Conservation (phyloP, 352 stramenopile species). For the Pythium aristosporum region DNA sequence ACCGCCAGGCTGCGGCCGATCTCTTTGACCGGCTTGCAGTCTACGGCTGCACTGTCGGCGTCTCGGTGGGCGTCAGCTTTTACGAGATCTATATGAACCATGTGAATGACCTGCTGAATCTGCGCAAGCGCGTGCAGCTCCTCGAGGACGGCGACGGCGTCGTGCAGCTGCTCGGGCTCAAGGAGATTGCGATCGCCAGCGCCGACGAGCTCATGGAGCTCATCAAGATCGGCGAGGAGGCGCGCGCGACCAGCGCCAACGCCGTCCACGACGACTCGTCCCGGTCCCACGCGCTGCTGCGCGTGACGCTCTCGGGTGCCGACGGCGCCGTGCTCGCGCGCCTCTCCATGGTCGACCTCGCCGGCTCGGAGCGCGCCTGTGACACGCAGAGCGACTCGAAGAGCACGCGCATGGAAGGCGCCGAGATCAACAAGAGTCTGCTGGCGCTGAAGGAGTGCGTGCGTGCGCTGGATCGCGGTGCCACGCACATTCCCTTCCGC, state of each 20-base stretch:
- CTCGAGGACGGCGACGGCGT: constrained; percentile 92
- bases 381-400: constrained; percentile 88
- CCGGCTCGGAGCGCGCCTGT: constrained; percentile 92
- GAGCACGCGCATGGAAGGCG: constrained; percentile 92
- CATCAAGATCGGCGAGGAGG: constrained; percentile 85
- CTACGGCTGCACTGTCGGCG: constrained; percentile 16
- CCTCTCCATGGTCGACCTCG: constrained; percentile 91
- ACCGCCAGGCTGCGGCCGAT: constrained; percentile 54
- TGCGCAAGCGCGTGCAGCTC: constrained; percentile 83
- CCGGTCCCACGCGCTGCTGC: constrained; percentile 90
- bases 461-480: constrained; percentile 89
- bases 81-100: constrained; percentile 98
- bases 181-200: constrained; percentile 72
- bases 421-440: constrained; percentile 97
- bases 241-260: constrained; percentile 94
- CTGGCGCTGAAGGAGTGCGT: constrained; percentile 97
- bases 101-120: constrained; percentile 93
- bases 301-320: constrained; percentile 64
- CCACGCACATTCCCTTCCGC: constrained; percentile 91
- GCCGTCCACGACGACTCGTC: constrained; percentile 93
- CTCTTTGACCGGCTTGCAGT: constrained; percentile 49
- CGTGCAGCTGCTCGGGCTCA: constrained; percentile 92
- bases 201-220: constrained; percentile 88
- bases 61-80: constrained; percentile 88
- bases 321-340: constrained; percentile 33